Base-by-base conservation (phyloP, 805 yeast species). In the Yarrowia hollandica region DNA sequence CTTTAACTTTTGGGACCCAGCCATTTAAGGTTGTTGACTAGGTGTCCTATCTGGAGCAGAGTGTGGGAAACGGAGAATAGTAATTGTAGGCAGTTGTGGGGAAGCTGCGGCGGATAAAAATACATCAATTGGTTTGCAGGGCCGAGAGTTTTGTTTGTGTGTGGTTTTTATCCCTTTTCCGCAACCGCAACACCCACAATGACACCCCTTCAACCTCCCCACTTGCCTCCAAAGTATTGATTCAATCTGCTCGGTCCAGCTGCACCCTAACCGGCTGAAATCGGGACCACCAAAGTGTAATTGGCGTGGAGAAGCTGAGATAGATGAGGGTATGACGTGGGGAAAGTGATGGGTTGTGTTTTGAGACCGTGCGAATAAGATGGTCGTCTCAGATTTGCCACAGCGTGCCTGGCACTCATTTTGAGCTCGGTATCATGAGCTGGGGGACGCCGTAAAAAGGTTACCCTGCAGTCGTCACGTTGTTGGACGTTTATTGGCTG, bases 1-100 rank as follows among this genome's bases (percentile, higher is more conserved):
- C 52, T 44, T 30, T 44, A 35, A 28, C 52, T 44, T 30, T 9
- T 7, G 9, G 10, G 15, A 30, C 52, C 34, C 52, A 44, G 52
- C 16, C 52, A 28, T 31, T 44, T 44, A 28, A 44, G 26, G 52
- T 44, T 44, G 52, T 44, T 28, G 52, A 25, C 52, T 35, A 44
- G 52, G 52, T 44, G 52, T 44, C 52, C 34, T 10, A 44, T 44
- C 52, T 44, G 52, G 52, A 44, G 52, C 9, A 44, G 35, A 25
- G 28, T 7, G 28, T 7, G 28, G 10, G 10, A 25, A 10, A n/a
- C n/a, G n/a, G n/a, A n/a, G n/a, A n/a, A n/a, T n/a, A n/a, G n/a
- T n/a, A n/a, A n/a, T n/a, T n/a, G n/a, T n/a, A n/a, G n/a, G n/a
- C n/a, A n/a, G n/a, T n/a, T n/a, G n/a, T n/a, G n/a, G n/a, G n/a